Evolutionary conservation across 139 green algal species (phyloP), one percentile per base, ranked within the genome.

Genomic region (Chlamydomonas incerta): DNA sequence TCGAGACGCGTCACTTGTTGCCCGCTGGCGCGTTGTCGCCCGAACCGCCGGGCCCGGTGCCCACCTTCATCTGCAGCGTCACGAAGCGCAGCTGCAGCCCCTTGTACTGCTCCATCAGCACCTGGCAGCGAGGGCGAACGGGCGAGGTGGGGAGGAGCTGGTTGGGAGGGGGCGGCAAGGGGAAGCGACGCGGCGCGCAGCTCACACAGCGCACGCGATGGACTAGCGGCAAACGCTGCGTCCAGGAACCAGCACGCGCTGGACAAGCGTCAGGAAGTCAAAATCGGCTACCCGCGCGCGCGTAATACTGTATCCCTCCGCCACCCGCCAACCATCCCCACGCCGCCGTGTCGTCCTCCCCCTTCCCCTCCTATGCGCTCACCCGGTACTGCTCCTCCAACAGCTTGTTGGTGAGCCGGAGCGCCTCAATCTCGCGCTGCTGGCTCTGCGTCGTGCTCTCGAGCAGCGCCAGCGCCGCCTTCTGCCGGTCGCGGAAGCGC

Each of bases 351-450:
- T 2, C 68, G 55, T 62, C 11, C 11, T 62, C 20, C 2, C 34
- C 34, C 5, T 15, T 18, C 69, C 37, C 69, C 6, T 34, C 13
- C 5, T n/a, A 26, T 1, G 4, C 52, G 1, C 80, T 17, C 29
- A 86, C 80, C 80, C 66, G 68, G 57, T 86, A 86, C 68, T 86
- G 80, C 80, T 86, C 68, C 80, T 86, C 80, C 80, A 86, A 24
- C 68, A 86, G 50, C 68, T 86, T 77, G 69, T 86, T 77, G 28
- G 67, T 77, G 8, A 86, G 34, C 3, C 80, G 68, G 26, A 86
- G 68, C 50, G 68, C 68, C 80, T 80, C 68, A 26, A 86, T 77
- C 80, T 86, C 80, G 18, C 55, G 80, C 68, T 86, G 68, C 68
- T 80, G 80, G 68, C 34, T 79, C 34, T 79, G 68, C 20, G 80